Evolutionary conservation across 2,329 filamentous ascomycete genomes (phyloP).

Genomic region (Endothia cerciana): DNA sequence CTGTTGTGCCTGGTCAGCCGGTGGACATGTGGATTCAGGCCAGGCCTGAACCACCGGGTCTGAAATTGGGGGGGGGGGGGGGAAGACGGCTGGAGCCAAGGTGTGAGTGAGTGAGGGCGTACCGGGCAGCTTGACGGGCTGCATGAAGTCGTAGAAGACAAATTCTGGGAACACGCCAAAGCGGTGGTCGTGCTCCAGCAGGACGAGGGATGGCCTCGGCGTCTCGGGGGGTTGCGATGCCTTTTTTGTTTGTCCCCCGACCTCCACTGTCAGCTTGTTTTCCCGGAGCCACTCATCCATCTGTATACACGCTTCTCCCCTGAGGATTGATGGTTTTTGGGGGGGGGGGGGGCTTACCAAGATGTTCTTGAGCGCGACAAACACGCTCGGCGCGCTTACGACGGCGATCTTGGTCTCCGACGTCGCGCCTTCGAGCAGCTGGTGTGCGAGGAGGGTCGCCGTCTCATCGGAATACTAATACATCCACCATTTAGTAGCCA

Average conservation of each 20-base stretch:
- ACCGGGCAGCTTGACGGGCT: constrained; percentile 68
- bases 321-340: too few species aligned
- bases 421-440: constrained; percentile 66
- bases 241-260: neutral
- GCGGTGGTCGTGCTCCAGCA: constrained; percentile 75
- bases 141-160: constrained; percentile 72
- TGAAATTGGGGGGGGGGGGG: neutral
- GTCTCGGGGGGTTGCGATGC: constrained; percentile 24
- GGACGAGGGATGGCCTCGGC: constrained; percentile 59
- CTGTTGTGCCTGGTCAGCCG: constrained; percentile 37
- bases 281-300: neutral
- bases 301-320: neutral
- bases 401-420: constrained; percentile 65
- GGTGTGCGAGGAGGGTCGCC: constrained; percentile 63
- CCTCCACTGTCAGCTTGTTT: neutral
- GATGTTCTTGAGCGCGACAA: constrained; percentile 75
- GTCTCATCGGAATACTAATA: constrained; percentile 77
- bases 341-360: constrained; percentile 48
- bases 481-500: neutral
- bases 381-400: constrained; percentile 76
- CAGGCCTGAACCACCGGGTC: too few species aligned
- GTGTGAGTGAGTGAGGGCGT: constrained; percentile 25
- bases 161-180: constrained; percentile 78
- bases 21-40: too few species aligned
- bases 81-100: neutral